phyloP scores from a whole-genome alignment of 345 rosid genomes.

The Euphorbia peplus region DNA sequence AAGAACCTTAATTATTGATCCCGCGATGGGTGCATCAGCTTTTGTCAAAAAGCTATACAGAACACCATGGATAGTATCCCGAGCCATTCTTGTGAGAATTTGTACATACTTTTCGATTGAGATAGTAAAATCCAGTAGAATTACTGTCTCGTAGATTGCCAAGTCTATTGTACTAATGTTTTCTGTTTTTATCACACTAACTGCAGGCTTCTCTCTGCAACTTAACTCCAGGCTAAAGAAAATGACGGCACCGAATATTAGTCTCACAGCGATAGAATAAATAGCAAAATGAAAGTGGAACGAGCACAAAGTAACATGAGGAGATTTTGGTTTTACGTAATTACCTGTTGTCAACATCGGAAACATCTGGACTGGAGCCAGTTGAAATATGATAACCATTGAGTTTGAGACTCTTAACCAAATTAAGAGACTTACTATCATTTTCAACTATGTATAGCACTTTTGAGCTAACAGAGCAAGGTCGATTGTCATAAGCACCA shows the following conservation, averaged over 20 bases:
- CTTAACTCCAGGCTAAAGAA: constrained; percentile 25
- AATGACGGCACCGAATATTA: not conserved
- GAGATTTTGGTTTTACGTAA: not conserved
- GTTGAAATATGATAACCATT: constrained; percentile 36
- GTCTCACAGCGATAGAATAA: too few species aligned
- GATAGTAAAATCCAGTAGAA: constrained; percentile 42
- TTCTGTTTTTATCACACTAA: constrained; percentile 34
- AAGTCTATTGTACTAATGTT: constrained; percentile 30
- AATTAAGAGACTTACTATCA: constrained; percentile 30
- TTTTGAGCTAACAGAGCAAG: constrained; percentile 25
- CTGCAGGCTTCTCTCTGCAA: constrained; percentile 27
- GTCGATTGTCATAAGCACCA: constrained; percentile 3
- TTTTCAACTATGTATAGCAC: constrained; percentile 37
- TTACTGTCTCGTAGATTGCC: constrained; percentile 40
- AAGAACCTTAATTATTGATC: constrained; percentile 42
- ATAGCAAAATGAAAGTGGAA: not conserved
- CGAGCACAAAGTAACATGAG: not conserved
- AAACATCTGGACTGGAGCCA: constrained; percentile 16
- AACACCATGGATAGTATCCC: constrained; percentile 40
- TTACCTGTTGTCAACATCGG: constrained; percentile 38
- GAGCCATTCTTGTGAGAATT: constrained; percentile 55
- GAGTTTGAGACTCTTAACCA: constrained; percentile 37
- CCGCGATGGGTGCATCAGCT: constrained; percentile 36
- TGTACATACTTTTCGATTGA: constrained; percentile 32
- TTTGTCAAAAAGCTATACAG: constrained; percentile 45